These are phyloP conservation scores for Perilla frutescens DNA, from an alignment of 257 asterid genomes.

Conservation along the genomic window DNA sequence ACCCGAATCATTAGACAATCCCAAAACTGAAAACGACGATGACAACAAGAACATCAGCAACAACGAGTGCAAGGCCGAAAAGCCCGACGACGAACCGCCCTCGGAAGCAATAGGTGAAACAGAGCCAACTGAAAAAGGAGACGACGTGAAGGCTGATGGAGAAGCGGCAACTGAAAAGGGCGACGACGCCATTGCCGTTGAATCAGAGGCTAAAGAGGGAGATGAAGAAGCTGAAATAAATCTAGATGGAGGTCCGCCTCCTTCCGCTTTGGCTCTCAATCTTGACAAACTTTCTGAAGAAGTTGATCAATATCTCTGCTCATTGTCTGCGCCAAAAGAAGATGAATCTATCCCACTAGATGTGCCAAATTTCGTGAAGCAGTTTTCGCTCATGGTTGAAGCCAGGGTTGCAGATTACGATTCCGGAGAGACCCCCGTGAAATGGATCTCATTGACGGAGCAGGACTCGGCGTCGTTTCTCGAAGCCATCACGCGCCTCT, in stretches of 20 bases:
- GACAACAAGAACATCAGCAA: no score
- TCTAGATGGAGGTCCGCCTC: conserved; percentile 42
- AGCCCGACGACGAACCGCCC: neutral
- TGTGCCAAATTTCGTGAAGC: conserved; percentile 68
- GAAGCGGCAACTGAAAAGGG: neutral
- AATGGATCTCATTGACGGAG: conserved; percentile 53
- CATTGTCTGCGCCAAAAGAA: conserved; percentile 32
- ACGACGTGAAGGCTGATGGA: neutral
- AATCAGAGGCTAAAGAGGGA: conserved; percentile 28
- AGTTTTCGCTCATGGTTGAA: conserved; percentile 69
- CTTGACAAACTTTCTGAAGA: conserved; percentile 68
- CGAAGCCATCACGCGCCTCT: conserved; percentile 48
- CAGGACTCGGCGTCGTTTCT: conserved; percentile 59
- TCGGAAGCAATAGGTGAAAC: neutral
- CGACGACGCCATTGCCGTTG: neutral
- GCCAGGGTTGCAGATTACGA: conserved; percentile 67
- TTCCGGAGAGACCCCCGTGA: conserved; percentile 44
- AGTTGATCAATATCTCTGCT: conserved; percentile 60
- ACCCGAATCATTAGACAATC: conserved; percentile 24
- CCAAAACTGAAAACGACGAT: conserved; percentile 29
- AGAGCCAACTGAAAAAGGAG: neutral
- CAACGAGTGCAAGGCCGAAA: conserved; percentile 5
- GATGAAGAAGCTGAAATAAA: conserved; percentile 19
- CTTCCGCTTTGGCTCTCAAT: conserved; percentile 81
- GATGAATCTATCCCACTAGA: conserved; percentile 47